Evolutionary conservation across 148 eudicot genomes (phyloP).

Genomic region (Diospyros kaki): DNA sequence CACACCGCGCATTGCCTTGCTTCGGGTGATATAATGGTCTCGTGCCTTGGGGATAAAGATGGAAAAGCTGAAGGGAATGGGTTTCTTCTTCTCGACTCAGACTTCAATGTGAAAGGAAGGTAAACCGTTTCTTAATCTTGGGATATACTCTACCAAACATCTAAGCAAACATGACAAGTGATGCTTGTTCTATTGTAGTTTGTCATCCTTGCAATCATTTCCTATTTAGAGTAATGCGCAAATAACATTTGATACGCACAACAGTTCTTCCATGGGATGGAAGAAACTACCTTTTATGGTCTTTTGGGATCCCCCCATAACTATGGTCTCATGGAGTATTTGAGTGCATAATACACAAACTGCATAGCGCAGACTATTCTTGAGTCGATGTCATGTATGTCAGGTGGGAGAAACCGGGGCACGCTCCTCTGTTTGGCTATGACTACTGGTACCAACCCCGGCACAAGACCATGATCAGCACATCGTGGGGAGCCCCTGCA

Average conservation of each 20-base stretch:
- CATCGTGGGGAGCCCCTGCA: constrained; percentile 95
- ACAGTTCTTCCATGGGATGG: background rate
- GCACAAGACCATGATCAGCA: constrained; percentile 94
- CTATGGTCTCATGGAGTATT: background rate
- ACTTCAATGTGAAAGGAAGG: constrained; percentile 99
- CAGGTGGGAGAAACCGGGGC: constrained; percentile 99
- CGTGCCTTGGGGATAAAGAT: constrained; percentile 87
- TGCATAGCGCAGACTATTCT: background rate
- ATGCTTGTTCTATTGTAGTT: background rate
- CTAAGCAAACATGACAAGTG: background rate
- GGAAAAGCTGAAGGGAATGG: constrained; percentile 94
- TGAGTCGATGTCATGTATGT: background rate
- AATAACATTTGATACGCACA: background rate
- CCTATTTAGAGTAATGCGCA: background rate
- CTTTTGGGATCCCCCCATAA: too few species aligned
- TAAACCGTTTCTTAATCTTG: constrained; percentile 15
- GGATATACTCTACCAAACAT: background rate
- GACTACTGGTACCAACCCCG: constrained; percentile 99
- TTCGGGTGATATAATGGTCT: constrained; percentile 85
- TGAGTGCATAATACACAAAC: background rate
- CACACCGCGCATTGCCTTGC: constrained; percentile 99
- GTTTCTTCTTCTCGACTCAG: constrained; percentile 90
- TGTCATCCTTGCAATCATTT: background rate
- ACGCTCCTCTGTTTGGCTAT: constrained; percentile 86
- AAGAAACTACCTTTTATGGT: background rate